Percentiles rank a stretch among this genome's conserved stretches.
Conservation (phyloP, 1,139 yeast species). For the Pneumocystis wakefieldiae region DNA sequence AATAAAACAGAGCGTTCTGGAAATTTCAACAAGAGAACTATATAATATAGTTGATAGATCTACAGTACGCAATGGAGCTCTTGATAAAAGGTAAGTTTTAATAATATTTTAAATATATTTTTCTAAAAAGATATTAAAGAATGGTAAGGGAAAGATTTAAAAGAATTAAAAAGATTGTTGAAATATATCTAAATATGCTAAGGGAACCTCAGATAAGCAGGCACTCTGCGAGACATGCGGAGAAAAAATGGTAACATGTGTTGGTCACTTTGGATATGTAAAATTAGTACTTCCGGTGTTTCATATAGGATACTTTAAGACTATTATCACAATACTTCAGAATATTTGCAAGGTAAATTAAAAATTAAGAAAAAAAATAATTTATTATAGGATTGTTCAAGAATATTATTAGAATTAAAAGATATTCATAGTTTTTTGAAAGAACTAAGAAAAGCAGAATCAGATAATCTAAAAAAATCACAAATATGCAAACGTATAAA, state of each 20-base stretch:
- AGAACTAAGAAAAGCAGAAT: constrained; percentile 74
- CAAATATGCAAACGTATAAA: constrained; percentile 62
- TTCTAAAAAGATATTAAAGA: neutral
- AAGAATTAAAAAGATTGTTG: neutral
- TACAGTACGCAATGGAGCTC: constrained; percentile 71
- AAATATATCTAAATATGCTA: neutral
- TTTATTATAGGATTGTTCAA: constrained; percentile 44
- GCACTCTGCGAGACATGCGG: constrained; percentile 81
- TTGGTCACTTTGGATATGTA: constrained; percentile 96
- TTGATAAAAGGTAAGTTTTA: constrained; percentile 61
- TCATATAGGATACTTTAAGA: constrained; percentile 93
- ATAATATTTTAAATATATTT: neutral
- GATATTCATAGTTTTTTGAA: constrained; percentile 50
- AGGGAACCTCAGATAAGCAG: constrained; percentile 75
- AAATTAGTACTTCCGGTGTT: constrained; percentile 88
- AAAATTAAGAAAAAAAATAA: neutral
- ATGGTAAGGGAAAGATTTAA: neutral
- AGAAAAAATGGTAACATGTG: constrained; percentile 85
- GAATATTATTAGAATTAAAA: constrained; percentile 57
- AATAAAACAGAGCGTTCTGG: constrained; percentile 86
- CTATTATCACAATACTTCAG: constrained; percentile 76
- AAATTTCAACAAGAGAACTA: constrained; percentile 77
- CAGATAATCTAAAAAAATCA: constrained; percentile 87
- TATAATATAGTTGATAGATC: constrained; percentile 80
- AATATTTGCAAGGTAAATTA: constrained; percentile 54